phyloP scores from a whole-genome alignment of 2,329 filamentous ascomycete species.

The Calonectria hawksworthii region DNA sequence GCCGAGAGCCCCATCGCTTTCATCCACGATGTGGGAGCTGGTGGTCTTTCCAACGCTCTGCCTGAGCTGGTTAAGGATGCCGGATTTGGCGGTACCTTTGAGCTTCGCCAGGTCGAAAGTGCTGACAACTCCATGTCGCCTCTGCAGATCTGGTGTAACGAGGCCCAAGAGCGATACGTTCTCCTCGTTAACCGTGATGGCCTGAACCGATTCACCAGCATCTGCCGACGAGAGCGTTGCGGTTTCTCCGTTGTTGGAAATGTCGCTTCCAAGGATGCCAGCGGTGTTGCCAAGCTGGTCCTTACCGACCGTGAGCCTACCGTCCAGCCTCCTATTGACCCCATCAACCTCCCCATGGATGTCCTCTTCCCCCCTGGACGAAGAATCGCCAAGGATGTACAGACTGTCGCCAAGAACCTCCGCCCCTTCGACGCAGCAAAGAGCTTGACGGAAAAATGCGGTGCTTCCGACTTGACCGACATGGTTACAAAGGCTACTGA shows the following conservation, averaged over 20 bases:
- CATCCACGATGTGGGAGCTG: conserved; percentile 97
- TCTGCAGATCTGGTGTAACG: conserved; percentile 94
- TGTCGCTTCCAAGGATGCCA: conserved; percentile 73
- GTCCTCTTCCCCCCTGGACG: conserved; percentile 83
- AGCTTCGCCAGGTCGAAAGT: conserved; percentile 93
- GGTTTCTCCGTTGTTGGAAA: conserved; percentile 92
- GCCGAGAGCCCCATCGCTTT: conserved; percentile 91
- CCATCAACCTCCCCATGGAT: conserved; percentile 91
- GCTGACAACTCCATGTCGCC: conserved; percentile 94
- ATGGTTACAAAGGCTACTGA: conserved; percentile 73
- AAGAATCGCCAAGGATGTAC: conserved; percentile 45
- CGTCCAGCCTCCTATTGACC: conserved; percentile 73
- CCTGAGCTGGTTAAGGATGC: conserved; percentile 92
- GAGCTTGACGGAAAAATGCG: conserved; percentile 76
- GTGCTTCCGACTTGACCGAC: conserved; percentile 58
- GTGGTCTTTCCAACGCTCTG: conserved; percentile 81
- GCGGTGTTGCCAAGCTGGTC: conserved; percentile 79
- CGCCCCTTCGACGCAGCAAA: conserved; percentile 78
- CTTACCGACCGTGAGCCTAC: conserved; percentile 85
- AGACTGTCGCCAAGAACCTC: conserved; percentile 64
- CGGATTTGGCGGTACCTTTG: conserved; percentile 90
- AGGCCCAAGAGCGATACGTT: conserved; percentile 95
- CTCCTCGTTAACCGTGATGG: conserved; percentile 86
- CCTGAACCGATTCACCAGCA: conserved; percentile 81
- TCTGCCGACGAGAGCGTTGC: conserved; percentile 86